These are phyloP conservation scores for Penicillium paxilli DNA, from an alignment of 495 filamentous ascomycete species.

Conservation along the genomic window DNA sequence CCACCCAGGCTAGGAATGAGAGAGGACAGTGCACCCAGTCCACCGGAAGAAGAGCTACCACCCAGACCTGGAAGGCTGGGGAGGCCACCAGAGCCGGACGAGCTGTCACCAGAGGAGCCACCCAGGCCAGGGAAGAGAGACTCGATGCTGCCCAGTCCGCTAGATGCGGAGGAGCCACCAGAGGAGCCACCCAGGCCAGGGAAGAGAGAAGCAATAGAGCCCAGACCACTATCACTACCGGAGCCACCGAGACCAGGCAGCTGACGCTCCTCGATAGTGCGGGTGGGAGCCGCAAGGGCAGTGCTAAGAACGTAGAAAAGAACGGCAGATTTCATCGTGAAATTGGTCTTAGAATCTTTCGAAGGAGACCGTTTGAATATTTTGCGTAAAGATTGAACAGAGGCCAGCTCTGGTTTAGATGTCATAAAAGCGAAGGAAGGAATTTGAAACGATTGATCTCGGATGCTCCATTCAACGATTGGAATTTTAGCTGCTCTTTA, in stretches of 20 bases:
- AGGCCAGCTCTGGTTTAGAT: conserved; percentile 20
- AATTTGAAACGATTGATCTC: not conserved
- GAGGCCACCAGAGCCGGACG: too few relatives aligned
- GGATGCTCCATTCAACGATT: not conserved
- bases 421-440: not conserved
- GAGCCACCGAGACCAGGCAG: conserved; percentile 10
- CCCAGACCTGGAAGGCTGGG: not conserved
- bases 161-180: not conserved
- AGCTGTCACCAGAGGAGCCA: not conserved
- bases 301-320: conserved; percentile 21
- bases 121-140: not conserved
- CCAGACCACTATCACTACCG: conserved; percentile 13
- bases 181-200: not conserved
- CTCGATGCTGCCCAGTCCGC: not conserved
- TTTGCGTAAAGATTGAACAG: conserved; percentile 4
- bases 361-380: not conserved
- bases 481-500: not conserved
- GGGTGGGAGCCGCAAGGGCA: conserved; percentile 28
- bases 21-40: not conserved
- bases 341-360: not conserved
- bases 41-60: not conserved
- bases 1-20: not conserved
- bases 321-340: conserved; percentile 26
- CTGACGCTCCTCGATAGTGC: conserved; percentile 22
- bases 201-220: conserved; percentile 12